A percentile compares a stretch with the other conserved stretches of the same genome.
Evolutionary conservation across 1,284 basidiomycete genomes (phyloP).

Genomic region (Puccinia hordei): DNA sequence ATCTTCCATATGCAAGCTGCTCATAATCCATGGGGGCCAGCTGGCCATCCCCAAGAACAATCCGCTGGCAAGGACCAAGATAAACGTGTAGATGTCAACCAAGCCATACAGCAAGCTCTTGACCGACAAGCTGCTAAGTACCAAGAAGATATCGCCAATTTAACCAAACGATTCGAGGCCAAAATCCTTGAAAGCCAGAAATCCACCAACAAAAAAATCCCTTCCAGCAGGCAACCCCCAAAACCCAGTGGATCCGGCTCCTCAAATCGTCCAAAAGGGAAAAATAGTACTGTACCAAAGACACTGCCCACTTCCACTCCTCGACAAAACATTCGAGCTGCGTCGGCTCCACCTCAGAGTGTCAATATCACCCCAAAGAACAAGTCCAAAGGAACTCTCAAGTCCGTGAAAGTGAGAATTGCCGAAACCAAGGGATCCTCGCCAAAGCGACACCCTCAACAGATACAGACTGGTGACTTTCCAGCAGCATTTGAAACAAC

Average conservation of each 20-base stretch:
- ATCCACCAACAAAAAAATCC: too few relatives aligned
- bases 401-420: too few relatives aligned
- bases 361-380: conserved; percentile 2
- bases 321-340: not conserved
- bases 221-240: too few relatives aligned
- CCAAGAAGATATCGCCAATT: not conserved
- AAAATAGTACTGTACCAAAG: too few relatives aligned
- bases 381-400: too few relatives aligned
- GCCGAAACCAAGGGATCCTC: too few relatives aligned
- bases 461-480: conserved; percentile 15
- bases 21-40: not conserved
- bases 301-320: not conserved
- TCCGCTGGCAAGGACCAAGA: too few relatives aligned
- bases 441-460: too few relatives aligned
- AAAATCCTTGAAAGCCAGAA: too few relatives aligned
- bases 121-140: not conserved
- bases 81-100: not conserved
- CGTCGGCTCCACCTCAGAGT: conserved; percentile 1
- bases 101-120: not conserved
- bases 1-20: not conserved
- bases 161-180: not conserved
- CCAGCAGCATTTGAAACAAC: conserved; percentile 1
- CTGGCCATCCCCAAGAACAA: not conserved
- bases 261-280: too few relatives aligned
- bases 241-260: too few relatives aligned